Evolutionary conservation across 2,329 filamentous ascomycete species (phyloP), one percentile per base, ranked within the genome.

Genomic region (Scedosporium boydii): DNA sequence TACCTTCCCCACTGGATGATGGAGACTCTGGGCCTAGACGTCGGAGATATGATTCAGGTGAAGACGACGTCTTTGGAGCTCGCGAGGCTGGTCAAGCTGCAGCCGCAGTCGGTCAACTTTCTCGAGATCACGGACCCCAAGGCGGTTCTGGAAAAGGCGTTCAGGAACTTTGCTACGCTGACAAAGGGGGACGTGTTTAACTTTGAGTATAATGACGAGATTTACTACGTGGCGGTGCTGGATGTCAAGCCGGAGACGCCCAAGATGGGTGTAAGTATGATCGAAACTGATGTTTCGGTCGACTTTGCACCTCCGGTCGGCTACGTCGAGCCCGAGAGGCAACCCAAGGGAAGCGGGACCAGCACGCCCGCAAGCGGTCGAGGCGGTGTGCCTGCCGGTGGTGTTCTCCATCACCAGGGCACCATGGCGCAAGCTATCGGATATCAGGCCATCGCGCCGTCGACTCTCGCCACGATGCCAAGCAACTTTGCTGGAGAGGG

Each of bases 381-480:
- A 1, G 83, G 84, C 62, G 85, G 85, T 12, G 74, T 89, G 64
- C 87, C 88, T 6, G 78, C 84, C 1, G 89, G 91, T 29, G 91
- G 93, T 4, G 77, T 89, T 16, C 75, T 97, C 26, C 92, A 96
- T 74, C 86, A 81, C 65, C 90, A 96, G 69, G 95, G 95, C 10
- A 93, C 88, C 64, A 99, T 99, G 95, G 93, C 95, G 0, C 91
- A 96, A 70, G 86, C 91, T n/a, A 98, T 99, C 79, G 97, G 97
- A 79, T 99, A 98, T 75, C 84, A 86, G 60, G 85, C 92, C 38
- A 96, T 99, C 67, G 91, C 92, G 0, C 93, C 95, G 1, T 87
- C 87, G 3, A 83, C 90, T 6, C 84, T 81, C 2, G 82, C 86
- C 14, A 87, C 85, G 14, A 84, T 84, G 5, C 80, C 88, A 0